These are phyloP conservation scores for Penicillium lividum DNA, from an alignment of 495 filamentous ascomycete species.

Conservation along the genomic window DNA sequence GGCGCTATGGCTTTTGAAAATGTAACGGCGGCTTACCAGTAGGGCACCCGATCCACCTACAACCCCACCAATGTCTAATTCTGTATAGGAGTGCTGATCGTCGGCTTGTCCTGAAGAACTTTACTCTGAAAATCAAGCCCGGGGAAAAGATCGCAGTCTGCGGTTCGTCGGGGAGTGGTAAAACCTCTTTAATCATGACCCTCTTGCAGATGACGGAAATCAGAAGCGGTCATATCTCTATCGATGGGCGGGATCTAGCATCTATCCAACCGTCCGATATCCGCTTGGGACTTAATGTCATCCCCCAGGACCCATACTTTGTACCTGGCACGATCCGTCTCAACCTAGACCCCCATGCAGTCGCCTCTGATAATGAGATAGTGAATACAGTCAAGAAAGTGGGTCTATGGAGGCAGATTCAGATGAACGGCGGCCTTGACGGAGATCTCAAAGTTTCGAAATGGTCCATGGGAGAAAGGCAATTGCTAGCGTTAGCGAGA, in stretches of 20 bases:
- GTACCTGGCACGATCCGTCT: slow-evolving; percentile 11
- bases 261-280: slow-evolving; percentile 34
- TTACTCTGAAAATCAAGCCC: slow-evolving; percentile 25
- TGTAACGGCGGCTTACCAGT: not conserved
- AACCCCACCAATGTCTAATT: too few relatives aligned
- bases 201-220: slow-evolving; percentile 30
- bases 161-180: slow-evolving; percentile 36
- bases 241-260: slow-evolving; percentile 38
- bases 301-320: slow-evolving; percentile 50
- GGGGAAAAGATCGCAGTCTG: slow-evolving; percentile 33
- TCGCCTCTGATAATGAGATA: slow-evolving; percentile 11
- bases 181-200: slow-evolving; percentile 39
- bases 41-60: not conserved
- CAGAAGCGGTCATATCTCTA: slow-evolving; percentile 23
- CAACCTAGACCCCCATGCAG: slow-evolving; percentile 21
- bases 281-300: slow-evolving; percentile 30
- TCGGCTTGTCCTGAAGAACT: slow-evolving; percentile 21
- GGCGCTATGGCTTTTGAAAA: not conserved
- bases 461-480: slow-evolving; percentile 26
- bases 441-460: slow-evolving; percentile 5
- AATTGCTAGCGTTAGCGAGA: slow-evolving; percentile 26
- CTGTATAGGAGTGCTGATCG: slow-evolving; percentile 2
- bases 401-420: slow-evolving; percentile 27
- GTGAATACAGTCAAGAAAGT: slow-evolving; percentile 13
- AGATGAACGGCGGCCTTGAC: slow-evolving; percentile 23